Conservation (phyloP, 495 filamentous ascomycete species). For the Penicillium malachiteum region DNA sequence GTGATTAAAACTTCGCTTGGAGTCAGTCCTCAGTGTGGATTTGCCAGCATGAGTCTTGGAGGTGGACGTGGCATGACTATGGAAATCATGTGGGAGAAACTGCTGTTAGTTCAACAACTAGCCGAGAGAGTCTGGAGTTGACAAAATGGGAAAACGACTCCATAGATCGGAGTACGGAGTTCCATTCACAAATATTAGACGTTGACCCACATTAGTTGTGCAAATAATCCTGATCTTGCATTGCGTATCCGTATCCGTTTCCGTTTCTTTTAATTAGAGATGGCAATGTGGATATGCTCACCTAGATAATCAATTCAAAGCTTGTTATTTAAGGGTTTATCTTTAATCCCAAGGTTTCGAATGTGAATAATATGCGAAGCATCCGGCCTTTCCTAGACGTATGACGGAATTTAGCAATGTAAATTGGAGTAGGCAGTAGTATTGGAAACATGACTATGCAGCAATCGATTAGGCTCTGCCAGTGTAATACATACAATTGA, state of each 20-base stretch:
- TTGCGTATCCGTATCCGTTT: neutral
- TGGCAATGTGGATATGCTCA: neutral
- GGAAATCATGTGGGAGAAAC: slow-evolving; percentile 55
- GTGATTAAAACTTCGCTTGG: slow-evolving; percentile 53
- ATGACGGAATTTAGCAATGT: no score
- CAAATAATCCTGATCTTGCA: neutral
- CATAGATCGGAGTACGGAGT: neutral
- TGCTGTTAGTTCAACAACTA: slow-evolving; percentile 31
- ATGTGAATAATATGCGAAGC: no score
- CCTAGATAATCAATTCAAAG: neutral
- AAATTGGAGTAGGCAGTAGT: no score
- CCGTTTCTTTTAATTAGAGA: no score
- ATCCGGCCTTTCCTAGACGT: no score
- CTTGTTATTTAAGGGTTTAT: neutral
- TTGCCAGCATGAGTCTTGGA: slow-evolving; percentile 51
- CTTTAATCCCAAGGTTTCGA: no score
- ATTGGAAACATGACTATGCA: no score
- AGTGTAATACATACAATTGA: no score
- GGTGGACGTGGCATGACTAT: slow-evolving; percentile 56
- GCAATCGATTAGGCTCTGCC: no score
- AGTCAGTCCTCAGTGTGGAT: slow-evolving; percentile 64
- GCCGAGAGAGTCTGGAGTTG: neutral
- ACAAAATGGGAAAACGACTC: neutral
- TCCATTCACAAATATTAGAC: neutral
- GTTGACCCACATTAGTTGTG: neutral